A percentile compares a stretch with the other conserved stretches of the same genome.
phyloP scores from a whole-genome alignment of 1,139 yeast genomes.

The Debaryomyces nepalensis region DNA sequence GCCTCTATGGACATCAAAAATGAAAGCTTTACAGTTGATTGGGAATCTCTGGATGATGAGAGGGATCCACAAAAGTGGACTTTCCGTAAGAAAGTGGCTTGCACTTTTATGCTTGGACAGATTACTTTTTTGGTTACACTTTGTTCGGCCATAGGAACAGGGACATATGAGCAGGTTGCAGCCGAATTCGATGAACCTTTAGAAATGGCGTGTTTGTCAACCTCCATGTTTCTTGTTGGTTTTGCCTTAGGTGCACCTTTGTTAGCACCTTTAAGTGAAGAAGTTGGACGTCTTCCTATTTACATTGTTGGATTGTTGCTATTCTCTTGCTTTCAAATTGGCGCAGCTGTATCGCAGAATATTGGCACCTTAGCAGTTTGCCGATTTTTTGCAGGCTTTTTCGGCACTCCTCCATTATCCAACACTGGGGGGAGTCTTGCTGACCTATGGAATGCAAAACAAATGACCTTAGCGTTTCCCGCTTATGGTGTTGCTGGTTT shows the following conservation, averaged over 20 bases:
- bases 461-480: constrained; percentile 13
- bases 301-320: constrained; percentile 12
- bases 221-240: constrained; percentile 15
- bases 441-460: constrained; percentile 13
- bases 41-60: constrained; percentile 2
- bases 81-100: constrained; percentile 5
- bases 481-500: constrained; percentile 14
- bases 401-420: constrained; percentile 15
- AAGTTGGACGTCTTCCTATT: constrained; percentile 14
- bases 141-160: constrained; percentile 14
- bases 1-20: no score
- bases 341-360: constrained; percentile 14
- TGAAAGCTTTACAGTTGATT: constrained; percentile 4
- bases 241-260: constrained; percentile 16
- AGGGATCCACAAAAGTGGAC: constrained; percentile 13
- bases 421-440: constrained; percentile 16
- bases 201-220: constrained; percentile 13
- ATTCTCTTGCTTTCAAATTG: constrained; percentile 13
- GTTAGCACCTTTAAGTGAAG: constrained; percentile 16
- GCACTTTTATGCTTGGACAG: constrained; percentile 10
- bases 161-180: constrained; percentile 11
- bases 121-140: constrained; percentile 12
- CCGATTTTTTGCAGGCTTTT: constrained; percentile 15
- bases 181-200: constrained; percentile 11
- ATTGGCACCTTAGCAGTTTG: constrained; percentile 13